phyloP scores from a whole-genome alignment of 73 alveolate species.

The Paramecium bursaria region DNA sequence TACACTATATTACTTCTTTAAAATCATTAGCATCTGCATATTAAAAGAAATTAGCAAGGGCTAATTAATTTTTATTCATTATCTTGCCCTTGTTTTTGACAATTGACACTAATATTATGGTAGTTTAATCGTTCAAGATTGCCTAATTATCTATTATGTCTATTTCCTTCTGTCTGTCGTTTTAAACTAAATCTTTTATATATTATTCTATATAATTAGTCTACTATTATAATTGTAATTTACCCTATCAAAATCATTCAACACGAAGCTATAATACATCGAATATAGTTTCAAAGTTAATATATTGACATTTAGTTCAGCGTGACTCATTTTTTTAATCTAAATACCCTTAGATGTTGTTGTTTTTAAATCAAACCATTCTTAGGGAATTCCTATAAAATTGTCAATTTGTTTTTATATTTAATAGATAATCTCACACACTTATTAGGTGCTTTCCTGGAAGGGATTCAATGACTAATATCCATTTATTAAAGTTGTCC shows the following conservation, averaged over 20 bases:
- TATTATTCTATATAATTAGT: constrained; percentile 32
- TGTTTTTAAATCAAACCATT: constrained; percentile 58
- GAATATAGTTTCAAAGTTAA: constrained; percentile 41
- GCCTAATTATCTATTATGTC: constrained; percentile 32
- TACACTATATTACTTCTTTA: constrained; percentile 15
- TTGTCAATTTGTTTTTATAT: constrained; percentile 6
- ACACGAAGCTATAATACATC: constrained; percentile 10
- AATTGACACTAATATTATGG: constrained; percentile 31
- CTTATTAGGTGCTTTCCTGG: neutral
- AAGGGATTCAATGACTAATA: constrained; percentile 34
- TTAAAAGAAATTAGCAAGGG: constrained; percentile 42
- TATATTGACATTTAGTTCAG: constrained; percentile 28
- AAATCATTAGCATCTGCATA: constrained; percentile 52
- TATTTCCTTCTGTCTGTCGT: constrained; percentile 47
- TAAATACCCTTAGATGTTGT: constrained; percentile 41
- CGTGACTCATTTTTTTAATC: constrained; percentile 36
- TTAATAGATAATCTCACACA: constrained; percentile 47
- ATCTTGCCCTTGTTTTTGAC: constrained; percentile 47
- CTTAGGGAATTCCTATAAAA: constrained; percentile 50
- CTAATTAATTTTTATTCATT: constrained; percentile 44
- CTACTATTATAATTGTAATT: neutral
- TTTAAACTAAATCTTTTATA: constrained; percentile 46
- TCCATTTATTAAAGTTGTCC: constrained; percentile 48
- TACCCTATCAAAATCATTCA: constrained; percentile 63
- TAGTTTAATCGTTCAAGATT: constrained; percentile 1